A percentile compares a stretch with the other conserved stretches of the same genome.
These are phyloP conservation scores for Lipomyces chichibuensis DNA, from an alignment of 805 yeast species.

Conservation along the genomic window DNA sequence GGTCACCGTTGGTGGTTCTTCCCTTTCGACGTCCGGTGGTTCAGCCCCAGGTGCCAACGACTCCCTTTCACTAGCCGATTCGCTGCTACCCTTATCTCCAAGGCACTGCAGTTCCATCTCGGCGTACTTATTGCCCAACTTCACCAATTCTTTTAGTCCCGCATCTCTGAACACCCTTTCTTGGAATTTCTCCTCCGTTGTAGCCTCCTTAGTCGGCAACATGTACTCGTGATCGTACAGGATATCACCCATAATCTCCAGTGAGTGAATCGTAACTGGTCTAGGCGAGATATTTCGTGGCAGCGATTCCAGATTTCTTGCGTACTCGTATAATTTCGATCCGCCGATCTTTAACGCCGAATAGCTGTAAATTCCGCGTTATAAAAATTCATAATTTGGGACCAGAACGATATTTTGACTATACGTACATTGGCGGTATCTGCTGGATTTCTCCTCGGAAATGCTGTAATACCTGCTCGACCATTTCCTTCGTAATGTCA, in stretches of 20 bases:
- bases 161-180: constrained; percentile 50
- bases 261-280: constrained; percentile 60
- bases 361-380: constrained; percentile 37
- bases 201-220: constrained; percentile 42
- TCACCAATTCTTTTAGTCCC: constrained; percentile 18
- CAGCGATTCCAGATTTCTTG: constrained; percentile 80
- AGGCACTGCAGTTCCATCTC: constrained; percentile 18
- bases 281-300: constrained; percentile 84
- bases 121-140: constrained; percentile 20
- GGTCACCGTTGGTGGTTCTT: constrained; percentile 1
- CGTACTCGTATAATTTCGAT: constrained; percentile 90
- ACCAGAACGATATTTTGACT: background rate
- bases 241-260: constrained; percentile 59
- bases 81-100: constrained; percentile 14
- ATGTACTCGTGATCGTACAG: constrained; percentile 59
- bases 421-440: constrained; percentile 79
- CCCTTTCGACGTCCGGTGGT: background rate
- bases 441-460: constrained; percentile 83
- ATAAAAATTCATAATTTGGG: background rate
- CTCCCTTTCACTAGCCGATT: constrained; percentile 5
- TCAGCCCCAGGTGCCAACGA: constrained; percentile 1
- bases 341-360: constrained; percentile 96
- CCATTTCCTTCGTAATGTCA: constrained; percentile 59
- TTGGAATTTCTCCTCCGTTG: constrained; percentile 45
- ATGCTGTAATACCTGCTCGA: constrained; percentile 57